A percentile compares a stretch with the other conserved stretches of the same genome.
Evolutionary conservation across 176 grass and related monocot species (phyloP).

Genomic region (Juncus inflexus): DNA sequence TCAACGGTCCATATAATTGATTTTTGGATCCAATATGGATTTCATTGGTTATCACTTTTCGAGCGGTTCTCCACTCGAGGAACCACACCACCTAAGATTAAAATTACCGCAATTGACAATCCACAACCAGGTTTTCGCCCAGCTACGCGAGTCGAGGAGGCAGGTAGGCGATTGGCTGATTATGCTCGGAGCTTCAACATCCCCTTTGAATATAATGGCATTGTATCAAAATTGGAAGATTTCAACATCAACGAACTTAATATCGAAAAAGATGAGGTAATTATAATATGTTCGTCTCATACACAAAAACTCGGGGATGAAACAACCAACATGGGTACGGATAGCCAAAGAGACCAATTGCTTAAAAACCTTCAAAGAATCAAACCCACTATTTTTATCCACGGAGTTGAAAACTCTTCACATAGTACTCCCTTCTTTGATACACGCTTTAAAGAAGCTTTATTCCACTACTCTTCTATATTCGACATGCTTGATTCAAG

Average conservation of each 20-base stretch:
- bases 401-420: constrained; percentile 26
- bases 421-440: constrained; percentile 41
- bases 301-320: constrained; percentile 40
- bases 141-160: constrained; percentile 18
- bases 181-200: constrained; percentile 59
- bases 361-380: constrained; percentile 28
- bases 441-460: constrained; percentile 37
- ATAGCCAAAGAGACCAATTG: constrained; percentile 36
- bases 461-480: constrained; percentile 38
- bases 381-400: constrained; percentile 41
- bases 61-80: constrained; percentile 31
- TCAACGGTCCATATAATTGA: constrained; percentile 60
- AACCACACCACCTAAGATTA: constrained; percentile 41
- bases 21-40: constrained; percentile 63
- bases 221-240: constrained; percentile 39
- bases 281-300: constrained; percentile 24
- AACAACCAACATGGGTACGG: constrained; percentile 8
- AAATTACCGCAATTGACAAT: constrained; percentile 59
- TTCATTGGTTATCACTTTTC: constrained; percentile 68
- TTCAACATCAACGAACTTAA: constrained; percentile 38
- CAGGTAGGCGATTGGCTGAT: constrained; percentile 36
- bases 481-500: constrained; percentile 46
- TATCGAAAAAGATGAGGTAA: constrained; percentile 36
- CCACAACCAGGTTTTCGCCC: constrained; percentile 51
- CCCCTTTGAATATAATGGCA: constrained; percentile 47